Base-by-base conservation (phyloP, 208 protist genomes). In the Leptomonas pyrrhocoris region DNA sequence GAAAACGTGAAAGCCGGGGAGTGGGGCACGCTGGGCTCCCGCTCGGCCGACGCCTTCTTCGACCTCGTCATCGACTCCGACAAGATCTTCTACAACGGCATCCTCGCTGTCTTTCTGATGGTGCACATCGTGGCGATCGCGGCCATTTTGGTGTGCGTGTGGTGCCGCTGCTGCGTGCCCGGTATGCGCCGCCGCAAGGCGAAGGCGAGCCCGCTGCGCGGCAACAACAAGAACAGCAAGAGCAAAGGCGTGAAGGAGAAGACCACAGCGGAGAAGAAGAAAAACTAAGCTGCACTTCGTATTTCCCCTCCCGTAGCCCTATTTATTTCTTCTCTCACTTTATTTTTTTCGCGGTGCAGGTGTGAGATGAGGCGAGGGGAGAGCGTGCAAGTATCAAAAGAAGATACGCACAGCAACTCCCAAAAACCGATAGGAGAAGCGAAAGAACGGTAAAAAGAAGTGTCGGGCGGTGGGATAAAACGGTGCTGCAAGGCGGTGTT, bases 21-120 rank as follows among this genome's bases (percentile, higher is more conserved):
- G 23, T 90, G 79, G 82, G n/a, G 19, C 0, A 50, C 19, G 23
- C 57, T 86, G 46, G 27, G 69, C 58, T 65, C 50, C 23, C 56
- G 71, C 23, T 5, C 69, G 25, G 23, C 46, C 0, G 66, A 81
- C 12, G 75, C 59, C n/a, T 68, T 86, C 49, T 55, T 79, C 6
- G 77, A 68, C 51, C 49, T 85, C 40, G 60, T 76, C 13, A 30
- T 55, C 2, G 75, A 75, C 46, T 62, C 64, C 2, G 60, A 71
- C n/a, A 53, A 11, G 3, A 67, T 73, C 40, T 90, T 85, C 59
- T 93, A 82, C 73, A 92, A 84, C 46, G 78, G 73, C 27, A 40
- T 90, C 21, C 9, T 92, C 23, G 38, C 73, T 12, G 1, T 79
- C 38, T 76, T 83, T 13, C 38, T 88, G 45, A 12, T 87, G 7